phyloP scores from a whole-genome alignment of 2,329 filamentous ascomycete species.

The Plenodomus biglobosus region DNA sequence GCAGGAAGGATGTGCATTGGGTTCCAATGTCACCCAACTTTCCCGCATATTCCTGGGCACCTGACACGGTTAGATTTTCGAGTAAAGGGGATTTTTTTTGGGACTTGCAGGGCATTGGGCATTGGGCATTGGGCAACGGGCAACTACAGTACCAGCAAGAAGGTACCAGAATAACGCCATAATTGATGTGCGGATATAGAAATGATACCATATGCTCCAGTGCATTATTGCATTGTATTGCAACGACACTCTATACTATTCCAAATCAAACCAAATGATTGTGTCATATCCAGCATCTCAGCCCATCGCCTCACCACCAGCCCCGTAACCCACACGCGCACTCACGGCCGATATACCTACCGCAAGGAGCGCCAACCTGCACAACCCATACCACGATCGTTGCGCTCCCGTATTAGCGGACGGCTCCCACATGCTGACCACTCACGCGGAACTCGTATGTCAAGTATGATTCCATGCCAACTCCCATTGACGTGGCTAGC shows the following conservation, averaged over 20 bases:
- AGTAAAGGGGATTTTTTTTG: background rate
- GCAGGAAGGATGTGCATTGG: constrained; percentile 11
- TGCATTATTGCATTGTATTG: constrained; percentile 2
- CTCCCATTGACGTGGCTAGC: background rate
- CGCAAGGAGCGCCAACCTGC: background rate
- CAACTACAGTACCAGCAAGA: constrained; percentile 1
- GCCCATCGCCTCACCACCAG: background rate
- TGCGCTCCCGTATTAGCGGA: too few species aligned
- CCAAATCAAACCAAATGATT: background rate
- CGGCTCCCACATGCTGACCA: too few species aligned
- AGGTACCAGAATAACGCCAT: constrained; percentile 7
- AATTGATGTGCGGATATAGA: constrained; percentile 8
- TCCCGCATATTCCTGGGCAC: background rate
- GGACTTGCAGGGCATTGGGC: background rate
- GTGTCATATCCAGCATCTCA: too few species aligned
- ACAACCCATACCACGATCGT: too few species aligned
- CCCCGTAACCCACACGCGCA: background rate
- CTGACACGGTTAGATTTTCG: background rate
- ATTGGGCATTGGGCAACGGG: constrained; percentile 1
- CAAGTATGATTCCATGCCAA: background rate
- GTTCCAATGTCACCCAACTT: constrained; percentile 6
- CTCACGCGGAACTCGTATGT: background rate
- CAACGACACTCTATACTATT: background rate
- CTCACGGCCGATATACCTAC: background rate
- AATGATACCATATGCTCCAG: constrained; percentile 24